Conservation (phyloP, 78 protist genomes). For the Emiliania huxleyi region DNA sequence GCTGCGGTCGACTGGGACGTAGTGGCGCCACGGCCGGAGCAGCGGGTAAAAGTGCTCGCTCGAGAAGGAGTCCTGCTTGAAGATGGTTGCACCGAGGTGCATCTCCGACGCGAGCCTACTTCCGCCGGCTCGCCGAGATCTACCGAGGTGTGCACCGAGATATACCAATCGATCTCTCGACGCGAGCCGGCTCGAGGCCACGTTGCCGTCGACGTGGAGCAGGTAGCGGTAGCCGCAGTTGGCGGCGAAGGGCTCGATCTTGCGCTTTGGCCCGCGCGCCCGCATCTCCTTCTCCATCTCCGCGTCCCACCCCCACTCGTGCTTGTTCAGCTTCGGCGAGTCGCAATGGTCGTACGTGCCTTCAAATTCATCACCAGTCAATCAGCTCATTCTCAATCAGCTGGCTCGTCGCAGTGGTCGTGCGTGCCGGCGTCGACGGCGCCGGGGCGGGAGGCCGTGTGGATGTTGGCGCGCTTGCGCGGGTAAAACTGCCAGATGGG, state of each 20-base stretch:
- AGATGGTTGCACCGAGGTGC: background rate
- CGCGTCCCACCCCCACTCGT: background rate
- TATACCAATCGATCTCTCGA: too few relatives aligned
- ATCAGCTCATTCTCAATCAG: too few relatives aligned
- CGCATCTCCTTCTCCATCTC: background rate
- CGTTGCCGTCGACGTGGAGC: slow-evolving; percentile 16
- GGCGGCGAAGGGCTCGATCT: background rate
- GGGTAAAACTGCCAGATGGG: background rate
- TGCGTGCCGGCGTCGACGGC: background rate
- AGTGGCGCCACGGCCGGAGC: background rate
- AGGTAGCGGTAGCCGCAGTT: background rate
- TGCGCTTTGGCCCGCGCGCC: background rate
- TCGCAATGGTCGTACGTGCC: too few relatives aligned
- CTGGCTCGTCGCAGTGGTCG: too few relatives aligned
- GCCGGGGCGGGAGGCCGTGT: too few relatives aligned
- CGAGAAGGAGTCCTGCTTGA: background rate
- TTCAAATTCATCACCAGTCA: too few relatives aligned
- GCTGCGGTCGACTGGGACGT: background rate
- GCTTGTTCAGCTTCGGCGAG: background rate
- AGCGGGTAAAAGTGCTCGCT: background rate
- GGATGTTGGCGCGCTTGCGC: background rate
- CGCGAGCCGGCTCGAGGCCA: background rate
- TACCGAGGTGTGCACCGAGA: too few relatives aligned
- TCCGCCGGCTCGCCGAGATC: too few relatives aligned
- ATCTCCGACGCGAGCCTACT: too few relatives aligned